A percentile compares a stretch with the other conserved stretches of the same genome.
These are phyloP conservation scores for Ophiostoma himal-ulmi DNA, from an alignment of 2,329 filamentous ascomycete species.

Conservation along the genomic window DNA sequence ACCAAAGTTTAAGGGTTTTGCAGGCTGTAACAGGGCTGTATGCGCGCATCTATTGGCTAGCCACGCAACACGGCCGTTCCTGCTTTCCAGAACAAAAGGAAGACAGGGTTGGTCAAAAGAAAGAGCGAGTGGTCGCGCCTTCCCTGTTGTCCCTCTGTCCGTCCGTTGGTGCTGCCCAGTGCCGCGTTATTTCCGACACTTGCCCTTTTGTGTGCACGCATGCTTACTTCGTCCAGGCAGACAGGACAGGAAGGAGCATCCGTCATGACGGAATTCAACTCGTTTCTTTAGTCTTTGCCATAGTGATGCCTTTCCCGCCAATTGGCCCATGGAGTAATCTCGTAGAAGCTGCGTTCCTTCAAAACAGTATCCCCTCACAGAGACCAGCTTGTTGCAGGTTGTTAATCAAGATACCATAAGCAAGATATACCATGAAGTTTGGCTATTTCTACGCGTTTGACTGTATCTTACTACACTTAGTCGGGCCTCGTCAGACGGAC, in stretches of 20 bases:
- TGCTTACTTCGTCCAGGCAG: not conserved
- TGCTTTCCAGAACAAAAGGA: conserved; percentile 15
- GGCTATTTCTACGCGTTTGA: not conserved
- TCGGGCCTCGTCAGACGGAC: not conserved
- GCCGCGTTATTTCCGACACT: conserved; percentile 24
- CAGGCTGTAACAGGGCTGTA: not conserved
- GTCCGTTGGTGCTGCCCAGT: conserved; percentile 11
- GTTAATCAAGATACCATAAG: too few relatives aligned
- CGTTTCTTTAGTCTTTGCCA: not conserved
- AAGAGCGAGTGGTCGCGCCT: conserved; percentile 14
- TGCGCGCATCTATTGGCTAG: conserved; percentile 26
- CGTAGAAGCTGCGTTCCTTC: not conserved
- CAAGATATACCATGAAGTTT: not conserved
- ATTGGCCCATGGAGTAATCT: not conserved
- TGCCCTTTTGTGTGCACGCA: not conserved
- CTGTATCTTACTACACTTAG: not conserved
- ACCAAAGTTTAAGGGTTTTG: not conserved
- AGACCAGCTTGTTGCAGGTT: too few relatives aligned
- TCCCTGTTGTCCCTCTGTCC: conserved; percentile 4
- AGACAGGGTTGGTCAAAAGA: not conserved
- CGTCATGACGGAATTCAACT: not conserved
- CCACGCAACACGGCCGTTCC: conserved; percentile 25
- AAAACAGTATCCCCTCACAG: too few relatives aligned
- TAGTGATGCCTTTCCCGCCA: not conserved
- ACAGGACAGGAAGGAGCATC: conserved; percentile 1